These are phyloP conservation scores for Emergomyces orientalis DNA, from an alignment of 2,329 filamentous ascomycete genomes.

Conservation along the genomic window DNA sequence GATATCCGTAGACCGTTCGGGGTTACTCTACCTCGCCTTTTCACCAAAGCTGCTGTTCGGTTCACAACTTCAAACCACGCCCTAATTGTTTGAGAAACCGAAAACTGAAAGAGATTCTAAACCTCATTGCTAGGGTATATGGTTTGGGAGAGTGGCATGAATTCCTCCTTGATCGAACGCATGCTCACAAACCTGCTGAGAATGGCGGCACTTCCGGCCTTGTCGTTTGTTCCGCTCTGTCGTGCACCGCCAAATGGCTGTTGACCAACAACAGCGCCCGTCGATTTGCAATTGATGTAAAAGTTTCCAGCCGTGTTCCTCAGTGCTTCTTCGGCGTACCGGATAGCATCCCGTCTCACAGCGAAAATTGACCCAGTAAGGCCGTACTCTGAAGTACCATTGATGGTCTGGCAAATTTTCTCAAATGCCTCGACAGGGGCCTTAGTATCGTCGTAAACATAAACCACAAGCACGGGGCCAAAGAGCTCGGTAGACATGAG, in stretches of 20 bases:
- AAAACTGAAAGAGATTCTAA: not conserved
- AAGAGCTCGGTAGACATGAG: slow-evolving; percentile 73
- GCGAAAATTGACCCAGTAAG: slow-evolving; percentile 37
- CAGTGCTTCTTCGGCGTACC: slow-evolving; percentile 28
- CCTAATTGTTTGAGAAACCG: not conserved
- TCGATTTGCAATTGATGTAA: slow-evolving; percentile 43
- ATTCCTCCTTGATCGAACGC: slow-evolving; percentile 66
- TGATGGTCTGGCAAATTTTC: slow-evolving; percentile 45
- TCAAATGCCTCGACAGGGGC: slow-evolving; percentile 41
- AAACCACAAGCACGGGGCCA: slow-evolving; percentile 62
- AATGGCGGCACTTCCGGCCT: slow-evolving; percentile 58
- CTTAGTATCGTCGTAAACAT: slow-evolving; percentile 66
- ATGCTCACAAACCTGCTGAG: slow-evolving; percentile 57
- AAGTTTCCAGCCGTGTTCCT: slow-evolving; percentile 34
- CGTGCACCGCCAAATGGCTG: slow-evolving; percentile 62
- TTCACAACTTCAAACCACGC: not conserved
- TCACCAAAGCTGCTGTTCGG: not conserved
- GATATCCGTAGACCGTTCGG: not conserved
- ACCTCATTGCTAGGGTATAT: slow-evolving; percentile 61
- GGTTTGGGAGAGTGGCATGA: slow-evolving; percentile 52
- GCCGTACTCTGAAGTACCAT: slow-evolving; percentile 33
- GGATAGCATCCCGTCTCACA: slow-evolving; percentile 27
- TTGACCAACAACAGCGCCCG: slow-evolving; percentile 63
- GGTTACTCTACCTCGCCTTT: not conserved
- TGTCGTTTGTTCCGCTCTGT: slow-evolving; percentile 63